phyloP scores from a whole-genome alignment of 345 rosid genomes.

The Arabidopsis arenosa region DNA sequence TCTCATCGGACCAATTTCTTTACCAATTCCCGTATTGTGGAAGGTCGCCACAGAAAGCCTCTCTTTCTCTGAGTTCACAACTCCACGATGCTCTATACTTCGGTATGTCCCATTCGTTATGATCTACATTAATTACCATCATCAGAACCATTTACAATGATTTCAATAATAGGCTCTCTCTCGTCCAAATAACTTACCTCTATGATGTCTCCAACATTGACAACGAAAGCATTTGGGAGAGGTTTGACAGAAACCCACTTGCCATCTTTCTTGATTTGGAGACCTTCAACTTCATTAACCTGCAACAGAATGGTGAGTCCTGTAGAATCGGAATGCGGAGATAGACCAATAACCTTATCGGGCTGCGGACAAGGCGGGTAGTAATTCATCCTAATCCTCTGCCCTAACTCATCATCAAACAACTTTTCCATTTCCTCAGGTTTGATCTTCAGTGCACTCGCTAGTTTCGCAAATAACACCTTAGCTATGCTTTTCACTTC shows the following conservation, averaged over 20 bases:
- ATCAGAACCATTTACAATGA: conserved; percentile 15
- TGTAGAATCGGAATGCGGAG: conserved; percentile 52
- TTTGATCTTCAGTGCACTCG: conserved; percentile 55
- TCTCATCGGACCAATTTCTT: conserved; percentile 41
- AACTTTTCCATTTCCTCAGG: conserved; percentile 46
- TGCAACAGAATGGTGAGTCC: conserved; percentile 61
- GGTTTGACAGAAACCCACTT: conserved; percentile 46
- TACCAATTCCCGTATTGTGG: conserved; percentile 25
- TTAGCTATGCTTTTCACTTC: conserved; percentile 48
- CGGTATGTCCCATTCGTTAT: conserved; percentile 48
- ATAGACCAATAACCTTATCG: conserved; percentile 44
- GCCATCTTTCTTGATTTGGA: conserved; percentile 56
- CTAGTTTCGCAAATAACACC: conserved; percentile 48
- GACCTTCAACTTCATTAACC: conserved; percentile 53
- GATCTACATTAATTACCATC: conserved; percentile 39
- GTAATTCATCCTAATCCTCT: conserved; percentile 33
- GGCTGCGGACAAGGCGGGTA: conserved; percentile 67
- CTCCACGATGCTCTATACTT: conserved; percentile 47
- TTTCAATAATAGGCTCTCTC: background rate
- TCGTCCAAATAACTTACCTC: conserved; percentile 11
- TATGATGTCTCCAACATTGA: conserved; percentile 27
- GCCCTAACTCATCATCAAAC: conserved; percentile 50
- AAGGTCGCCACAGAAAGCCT: conserved; percentile 47
- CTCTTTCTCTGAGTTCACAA: conserved; percentile 44
- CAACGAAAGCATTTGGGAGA: conserved; percentile 33